phyloP scores from a whole-genome alignment of 2,329 filamentous ascomycete species.

The Seiridium unicorne region DNA sequence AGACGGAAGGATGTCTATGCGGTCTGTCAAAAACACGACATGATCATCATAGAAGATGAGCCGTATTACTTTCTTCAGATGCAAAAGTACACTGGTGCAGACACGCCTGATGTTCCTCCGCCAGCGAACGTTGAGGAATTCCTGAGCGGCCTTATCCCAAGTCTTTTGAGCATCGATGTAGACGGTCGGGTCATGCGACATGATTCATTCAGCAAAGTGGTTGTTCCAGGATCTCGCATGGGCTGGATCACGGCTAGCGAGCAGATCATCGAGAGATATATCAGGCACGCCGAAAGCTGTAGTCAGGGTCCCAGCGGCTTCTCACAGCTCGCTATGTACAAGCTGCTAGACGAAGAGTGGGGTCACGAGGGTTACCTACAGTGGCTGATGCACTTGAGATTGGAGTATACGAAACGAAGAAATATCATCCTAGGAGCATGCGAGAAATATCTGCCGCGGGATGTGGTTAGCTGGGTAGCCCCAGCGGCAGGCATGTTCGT shows the following conservation, averaged over 20 bases:
- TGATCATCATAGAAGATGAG: slow-evolving; percentile 89
- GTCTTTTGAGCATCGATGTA: slow-evolving; percentile 74
- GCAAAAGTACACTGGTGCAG: slow-evolving; percentile 66
- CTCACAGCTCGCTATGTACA: slow-evolving; percentile 80
- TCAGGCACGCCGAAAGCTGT: slow-evolving; percentile 77
- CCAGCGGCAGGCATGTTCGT: slow-evolving; percentile 95
- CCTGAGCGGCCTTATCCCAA: slow-evolving; percentile 69
- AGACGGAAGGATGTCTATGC: slow-evolving; percentile 72
- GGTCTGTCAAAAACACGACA: slow-evolving; percentile 78
- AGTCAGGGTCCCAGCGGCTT: slow-evolving; percentile 86
- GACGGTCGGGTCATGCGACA: slow-evolving; percentile 88
- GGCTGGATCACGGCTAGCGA: slow-evolving; percentile 90
- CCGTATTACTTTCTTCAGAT: slow-evolving; percentile 94
- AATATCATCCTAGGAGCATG: slow-evolving; percentile 78
- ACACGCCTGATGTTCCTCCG: slow-evolving; percentile 48
- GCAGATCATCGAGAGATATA: slow-evolving; percentile 80
- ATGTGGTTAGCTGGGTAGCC: slow-evolving; percentile 75
- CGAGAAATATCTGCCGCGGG: slow-evolving; percentile 70
- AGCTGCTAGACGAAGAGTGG: slow-evolving; percentile 91
- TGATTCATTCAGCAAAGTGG: slow-evolving; percentile 91
- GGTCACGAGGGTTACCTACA: slow-evolving; percentile 85
- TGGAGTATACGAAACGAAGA: slow-evolving; percentile 77
- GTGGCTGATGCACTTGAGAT: slow-evolving; percentile 82
- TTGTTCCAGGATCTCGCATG: slow-evolving; percentile 76
- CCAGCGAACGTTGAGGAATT: slow-evolving; percentile 70